These are phyloP conservation scores for Rhodotorula paludigena DNA, from an alignment of 768 basidiomycete genomes.

Conservation along the genomic window DNA sequence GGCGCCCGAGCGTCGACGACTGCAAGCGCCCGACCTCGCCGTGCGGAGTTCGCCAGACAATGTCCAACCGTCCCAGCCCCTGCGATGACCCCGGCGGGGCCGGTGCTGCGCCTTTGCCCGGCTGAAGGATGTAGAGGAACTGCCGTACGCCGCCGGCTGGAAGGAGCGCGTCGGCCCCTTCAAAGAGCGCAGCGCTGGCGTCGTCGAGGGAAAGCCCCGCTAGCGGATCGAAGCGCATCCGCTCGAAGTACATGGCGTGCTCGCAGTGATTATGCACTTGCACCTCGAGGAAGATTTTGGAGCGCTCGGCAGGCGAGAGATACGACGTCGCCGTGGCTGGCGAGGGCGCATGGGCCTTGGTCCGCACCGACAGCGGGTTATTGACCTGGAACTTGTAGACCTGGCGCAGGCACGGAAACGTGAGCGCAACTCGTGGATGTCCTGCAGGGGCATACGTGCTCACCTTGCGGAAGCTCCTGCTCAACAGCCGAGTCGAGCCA, in stretches of 20 bases:
- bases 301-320: constrained; percentile 61
- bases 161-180: constrained; percentile 58
- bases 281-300: constrained; percentile 84
- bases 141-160: constrained; percentile 80
- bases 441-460: neutral
- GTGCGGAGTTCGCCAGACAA: constrained; percentile 77
- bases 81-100: constrained; percentile 48
- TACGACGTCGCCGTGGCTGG: constrained; percentile 53
- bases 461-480: constrained; percentile 59
- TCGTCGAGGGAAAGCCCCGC: constrained; percentile 4
- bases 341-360: constrained; percentile 74
- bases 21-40: constrained; percentile 81
- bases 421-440: no score
- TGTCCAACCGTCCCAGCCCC: constrained; percentile 69
- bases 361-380: constrained; percentile 80
- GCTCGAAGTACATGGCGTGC: constrained; percentile 70
- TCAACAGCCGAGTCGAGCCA: constrained; percentile 51
- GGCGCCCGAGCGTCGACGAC: constrained; percentile 81
- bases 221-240: constrained; percentile 70
- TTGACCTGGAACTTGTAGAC: constrained; percentile 15
- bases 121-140: constrained; percentile 76
- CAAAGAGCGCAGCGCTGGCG: constrained; percentile 29
- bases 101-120: constrained; percentile 43
- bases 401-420: no score
- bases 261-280: constrained; percentile 84